Evolutionary conservation across 331 rosid species (phyloP).

Genomic region (Cydonia oblonga): DNA sequence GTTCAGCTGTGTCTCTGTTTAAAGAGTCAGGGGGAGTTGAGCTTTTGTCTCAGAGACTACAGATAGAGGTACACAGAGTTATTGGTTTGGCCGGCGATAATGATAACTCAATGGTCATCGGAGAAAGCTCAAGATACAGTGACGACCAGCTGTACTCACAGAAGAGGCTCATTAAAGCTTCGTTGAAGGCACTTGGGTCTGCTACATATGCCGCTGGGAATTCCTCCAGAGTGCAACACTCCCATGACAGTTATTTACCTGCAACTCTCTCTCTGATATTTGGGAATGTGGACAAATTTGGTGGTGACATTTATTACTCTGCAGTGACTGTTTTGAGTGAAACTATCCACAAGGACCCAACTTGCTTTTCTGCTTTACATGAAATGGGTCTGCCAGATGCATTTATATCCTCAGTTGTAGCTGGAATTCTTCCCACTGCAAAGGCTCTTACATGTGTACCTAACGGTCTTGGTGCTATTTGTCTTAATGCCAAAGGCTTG

Average conservation of each 20-base stretch:
- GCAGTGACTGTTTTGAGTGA: conserved; percentile 99
- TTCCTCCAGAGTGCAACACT: conserved; percentile 60
- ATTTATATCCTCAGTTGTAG: conserved; percentile 69
- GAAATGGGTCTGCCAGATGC: conserved; percentile 97
- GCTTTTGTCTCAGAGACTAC: conserved; percentile 83
- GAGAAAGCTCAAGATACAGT: conserved; percentile 62
- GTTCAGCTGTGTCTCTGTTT: conserved; percentile 90
- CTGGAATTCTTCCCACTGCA: conserved; percentile 85
- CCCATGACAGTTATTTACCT: conserved; percentile 65
- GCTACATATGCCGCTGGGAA: conserved; percentile 83
- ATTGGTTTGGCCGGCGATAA: conserved; percentile 45
- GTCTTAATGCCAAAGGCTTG: conserved; percentile 89
- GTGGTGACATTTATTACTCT: conserved; percentile 94
- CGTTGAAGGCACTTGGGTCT: conserved; percentile 93
- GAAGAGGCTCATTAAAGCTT: conserved; percentile 82
- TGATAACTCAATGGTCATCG: conserved; percentile 42
- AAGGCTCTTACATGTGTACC: conserved; percentile 93
- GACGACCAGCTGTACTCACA: conserved; percentile 69
- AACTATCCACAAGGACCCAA: conserved; percentile 96
- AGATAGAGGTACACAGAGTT: conserved; percentile 77
- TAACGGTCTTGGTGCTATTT: conserved; percentile 93
- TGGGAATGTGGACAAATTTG: conserved; percentile 68
- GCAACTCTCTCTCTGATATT: conserved; percentile 60
- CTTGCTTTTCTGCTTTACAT: conserved; percentile 70
- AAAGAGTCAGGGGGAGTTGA: conserved; percentile 94